Evolutionary conservation across 345 rosid species (phyloP).

Genomic region (Gossypium rotundifolium): DNA sequence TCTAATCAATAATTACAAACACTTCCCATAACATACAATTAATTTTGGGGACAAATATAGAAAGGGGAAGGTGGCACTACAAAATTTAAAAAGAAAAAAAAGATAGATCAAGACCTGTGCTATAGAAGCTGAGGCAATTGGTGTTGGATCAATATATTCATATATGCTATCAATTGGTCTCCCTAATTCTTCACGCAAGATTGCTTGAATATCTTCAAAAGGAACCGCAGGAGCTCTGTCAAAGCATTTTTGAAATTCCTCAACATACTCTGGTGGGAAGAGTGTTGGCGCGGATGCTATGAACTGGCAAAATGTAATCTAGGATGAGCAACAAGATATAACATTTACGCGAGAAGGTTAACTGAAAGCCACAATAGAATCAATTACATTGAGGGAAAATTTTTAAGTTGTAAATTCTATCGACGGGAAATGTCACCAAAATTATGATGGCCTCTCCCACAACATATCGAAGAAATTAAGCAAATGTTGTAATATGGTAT

Average conservation of each 20-base stretch:
- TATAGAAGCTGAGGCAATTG: conserved; percentile 94
- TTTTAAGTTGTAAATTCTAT: not conserved
- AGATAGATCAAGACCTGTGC: conserved; percentile 55
- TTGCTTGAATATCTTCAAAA: conserved; percentile 62
- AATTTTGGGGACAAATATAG: conserved; percentile 5
- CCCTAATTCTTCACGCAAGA: conserved; percentile 78
- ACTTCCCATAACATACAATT: not conserved
- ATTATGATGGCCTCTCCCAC: not conserved
- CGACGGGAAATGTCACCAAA: not conserved
- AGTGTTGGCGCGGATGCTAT: conserved; percentile 91
- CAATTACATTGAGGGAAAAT: not conserved
- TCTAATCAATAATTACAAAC: conserved; percentile 9
- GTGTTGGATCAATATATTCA: conserved; percentile 79
- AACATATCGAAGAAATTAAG: not conserved
- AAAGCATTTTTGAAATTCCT: conserved; percentile 91
- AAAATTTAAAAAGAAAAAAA: not conserved
- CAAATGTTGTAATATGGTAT: not conserved
- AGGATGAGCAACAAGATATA: conserved; percentile 11
- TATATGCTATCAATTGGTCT: conserved; percentile 77
- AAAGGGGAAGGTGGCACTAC: not conserved
- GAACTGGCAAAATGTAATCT: conserved; percentile 45
- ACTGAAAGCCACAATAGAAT: not conserved
- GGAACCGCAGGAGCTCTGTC: conserved; percentile 87
- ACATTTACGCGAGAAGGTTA: not conserved
- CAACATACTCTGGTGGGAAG: conserved; percentile 82